Evolutionary conservation across 257 asterid species (phyloP), one percentile per base, ranked within the genome.

Genomic region (Solanum gracilifrons): DNA sequence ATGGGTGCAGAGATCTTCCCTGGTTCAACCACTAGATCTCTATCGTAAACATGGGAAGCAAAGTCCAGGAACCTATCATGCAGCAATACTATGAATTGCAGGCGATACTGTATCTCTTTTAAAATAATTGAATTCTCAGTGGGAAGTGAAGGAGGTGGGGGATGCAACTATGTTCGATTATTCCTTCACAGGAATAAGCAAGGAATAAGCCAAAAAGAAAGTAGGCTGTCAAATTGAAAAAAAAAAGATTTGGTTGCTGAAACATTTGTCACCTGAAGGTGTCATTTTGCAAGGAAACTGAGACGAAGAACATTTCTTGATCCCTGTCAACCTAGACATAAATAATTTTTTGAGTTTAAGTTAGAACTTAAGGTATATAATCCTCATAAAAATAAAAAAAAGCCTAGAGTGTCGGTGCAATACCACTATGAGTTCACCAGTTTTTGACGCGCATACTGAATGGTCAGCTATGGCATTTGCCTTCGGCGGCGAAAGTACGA

Each of bases 371-470:
- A 43, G 69, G 82, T 80, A 82, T 73, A 66, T 25, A 29, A 85
- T 51, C n/a, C 27, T 87, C 51, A 51, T 15, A 69, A 60, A 86
- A 79, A 39, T 25, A 72, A 9, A 71, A 58, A 73, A 16, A 88
- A 55, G 9, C 27, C 43, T 82, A 21, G 18, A 87, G 18, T n/a
- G 35, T 82, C 29, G 51, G 25, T 39, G 89, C 82, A 92, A 89
- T 93, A 97, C 99, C 88, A 93, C 88, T 41, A 97, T 68, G 72
- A 95, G 91, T 89, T 95, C 97, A 66, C 98, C 98, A n/a, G 90
- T 93, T 60, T 80, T 87, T 82, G 98, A 95, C 23, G 93, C 93
- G 51, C 98, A 94, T 7, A 95, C 94, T 35, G 90, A 89, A 51
- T 90, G 83, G 87, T 90, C 94, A 7, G 93, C 87, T 58, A 88